Evolutionary conservation across 192 early-diverging fungal genomes (phyloP), one percentile per base, ranked within the genome.

Genomic region (Ramicandelaber brevisporus): DNA sequence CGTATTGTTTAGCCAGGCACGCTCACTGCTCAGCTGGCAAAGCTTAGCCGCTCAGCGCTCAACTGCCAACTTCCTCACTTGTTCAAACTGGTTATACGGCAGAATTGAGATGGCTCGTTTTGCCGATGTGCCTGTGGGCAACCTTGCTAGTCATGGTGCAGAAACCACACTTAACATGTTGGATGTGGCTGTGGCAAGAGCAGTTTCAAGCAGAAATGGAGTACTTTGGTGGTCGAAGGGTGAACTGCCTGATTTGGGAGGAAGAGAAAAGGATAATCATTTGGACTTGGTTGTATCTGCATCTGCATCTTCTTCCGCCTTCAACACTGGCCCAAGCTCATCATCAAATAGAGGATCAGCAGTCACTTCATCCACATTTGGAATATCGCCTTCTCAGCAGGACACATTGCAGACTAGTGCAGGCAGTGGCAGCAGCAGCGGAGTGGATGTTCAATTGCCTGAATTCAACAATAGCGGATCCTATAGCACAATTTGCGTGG

Each of bases 11-110:
- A n/a, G n/a, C n/a, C n/a, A n/a, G n/a, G n/a, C n/a, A n/a, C n/a
- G n/a, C n/a, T n/a, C n/a, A n/a, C n/a, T n/a, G n/a, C n/a, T 92
- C 2, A 73, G 75, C 26, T 95, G 93, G 93, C 75, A 82, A 46
- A 52, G 55, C 16, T 59, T 65, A 20, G 65, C 63, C 3, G 43
- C 57, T 14, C 54, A 59, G 14, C 44, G 67, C n/a, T 79, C 89
- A 72, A 38, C 92, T 6, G 53, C 56, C 9, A 71, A 73, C 30
- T 73, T 79, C 30, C 55, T 89, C 23, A 55, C 67, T 26, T 41
- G 86, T 21, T 61, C 73, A 37, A 53, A 53, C 26, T 88, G 72
- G 56, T 37, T 92, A 23, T 50, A 60, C 16, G 71, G 80, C 28
- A 64, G 71, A 18, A 47, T 85, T 8, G 55, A 62, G 2, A 55